These are phyloP conservation scores for Fusarium mexicanum DNA, from an alignment of 2,329 filamentous ascomycete genomes.

Conservation along the genomic window DNA sequence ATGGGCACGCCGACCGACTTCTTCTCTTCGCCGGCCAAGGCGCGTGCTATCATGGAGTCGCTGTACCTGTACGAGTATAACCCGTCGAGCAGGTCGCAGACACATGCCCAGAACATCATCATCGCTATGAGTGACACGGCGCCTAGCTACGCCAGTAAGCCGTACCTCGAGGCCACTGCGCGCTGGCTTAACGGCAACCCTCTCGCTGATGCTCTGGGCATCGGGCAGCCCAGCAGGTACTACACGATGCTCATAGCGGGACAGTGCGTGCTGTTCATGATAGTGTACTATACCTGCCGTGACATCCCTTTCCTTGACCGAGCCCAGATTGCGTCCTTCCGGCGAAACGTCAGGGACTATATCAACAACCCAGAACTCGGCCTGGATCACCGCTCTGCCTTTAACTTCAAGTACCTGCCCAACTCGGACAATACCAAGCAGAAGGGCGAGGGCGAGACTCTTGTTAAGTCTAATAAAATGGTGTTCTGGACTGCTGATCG, in stretches of 20 bases:
- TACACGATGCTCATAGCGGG: not conserved
- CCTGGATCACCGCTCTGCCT: not conserved
- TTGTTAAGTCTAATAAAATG: not conserved
- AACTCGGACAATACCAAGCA: not conserved
- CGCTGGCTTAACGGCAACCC: not conserved
- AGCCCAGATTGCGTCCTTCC: not conserved
- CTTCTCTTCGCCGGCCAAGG: not conserved
- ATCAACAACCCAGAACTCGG: not conserved
- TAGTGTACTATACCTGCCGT: not conserved
- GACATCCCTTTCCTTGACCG: not conserved
- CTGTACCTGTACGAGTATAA: not conserved
- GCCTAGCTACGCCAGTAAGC: not conserved
- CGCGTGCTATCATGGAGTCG: not conserved
- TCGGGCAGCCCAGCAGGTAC: not conserved
- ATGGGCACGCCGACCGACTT: not conserved
- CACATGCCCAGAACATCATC: not conserved
- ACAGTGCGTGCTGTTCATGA: rapidly evolving
- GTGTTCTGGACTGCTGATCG: not conserved
- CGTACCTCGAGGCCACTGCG: not conserved
- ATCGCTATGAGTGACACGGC: not conserved
- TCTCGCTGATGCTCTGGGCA: not conserved
- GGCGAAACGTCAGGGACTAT: not conserved
- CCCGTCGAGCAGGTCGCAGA: not conserved
- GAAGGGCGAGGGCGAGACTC: not conserved
- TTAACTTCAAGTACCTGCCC: not conserved